Conservation (phyloP, 495 filamentous ascomycete genomes). For the Hypoxylon intermedium region DNA sequence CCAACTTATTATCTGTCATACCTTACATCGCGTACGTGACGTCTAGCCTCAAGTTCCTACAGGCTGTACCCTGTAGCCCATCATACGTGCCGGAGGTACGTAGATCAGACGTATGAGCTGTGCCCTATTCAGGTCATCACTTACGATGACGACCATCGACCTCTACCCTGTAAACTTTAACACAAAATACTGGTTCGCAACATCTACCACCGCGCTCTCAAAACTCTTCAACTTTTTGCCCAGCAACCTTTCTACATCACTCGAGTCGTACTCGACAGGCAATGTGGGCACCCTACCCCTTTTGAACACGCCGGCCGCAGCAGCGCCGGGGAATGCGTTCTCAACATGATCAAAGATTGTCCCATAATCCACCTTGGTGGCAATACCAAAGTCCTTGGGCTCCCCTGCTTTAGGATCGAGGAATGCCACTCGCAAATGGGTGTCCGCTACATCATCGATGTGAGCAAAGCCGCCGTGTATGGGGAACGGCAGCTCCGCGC, state of each 20-base stretch:
- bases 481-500: constrained; percentile 22
- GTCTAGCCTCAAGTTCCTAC: too few species aligned
- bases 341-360: constrained; percentile 21
- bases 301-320: constrained; percentile 30
- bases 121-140: too few species aligned
- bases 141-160: too few species aligned
- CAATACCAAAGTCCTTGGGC: constrained; percentile 39
- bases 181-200: constrained; percentile 51
- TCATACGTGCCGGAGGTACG: too few species aligned
- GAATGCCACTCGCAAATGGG: constrained; percentile 44
- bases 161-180: too few species aligned
- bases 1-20: too few species aligned
- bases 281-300: constrained; percentile 20
- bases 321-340: constrained; percentile 36
- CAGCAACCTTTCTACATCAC: constrained; percentile 51
- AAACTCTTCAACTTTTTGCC: constrained; percentile 52
- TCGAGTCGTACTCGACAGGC: constrained; percentile 45
- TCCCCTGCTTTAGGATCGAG: constrained; percentile 42
- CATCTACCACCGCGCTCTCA: constrained; percentile 53
- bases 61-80: too few species aligned
- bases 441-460: constrained; percentile 49
- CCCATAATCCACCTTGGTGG: constrained; percentile 11
- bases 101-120: too few species aligned
- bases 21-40: too few species aligned
- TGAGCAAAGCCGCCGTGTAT: constrained; percentile 42